Percentiles rank a stretch among this genome's conserved stretches.
Conservation (phyloP, 306 rosid genomes). For the cucumber (Cucumis sativus) region Cucumber_9930_V3 NC_026657.2:14426501-14427000, state of each 20-base stretch:
- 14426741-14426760: neutral
- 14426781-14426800: slow-evolving; percentile 92
- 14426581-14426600: neutral
- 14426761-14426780: slow-evolving; percentile 3
- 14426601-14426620: neutral
- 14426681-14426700: neutral
- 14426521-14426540: neutral
- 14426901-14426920: slow-evolving; percentile 36
- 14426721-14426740: neutral
- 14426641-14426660: neutral
- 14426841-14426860: slow-evolving; percentile 81
- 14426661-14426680: neutral
- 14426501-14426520: neutral
- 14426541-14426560: neutral
- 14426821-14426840: slow-evolving; percentile 52
- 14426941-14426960: neutral
- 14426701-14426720: neutral
- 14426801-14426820: slow-evolving; percentile 74
- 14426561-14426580: neutral
- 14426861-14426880: slow-evolving; percentile 66
- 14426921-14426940: neutral
- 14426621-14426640: neutral
- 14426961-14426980: neutral
- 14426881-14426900: slow-evolving; percentile 94
- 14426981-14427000: neutral